Evolutionary conservation across 2,329 filamentous ascomycete species (phyloP).

Genomic region (Emydomyces testavorans): DNA sequence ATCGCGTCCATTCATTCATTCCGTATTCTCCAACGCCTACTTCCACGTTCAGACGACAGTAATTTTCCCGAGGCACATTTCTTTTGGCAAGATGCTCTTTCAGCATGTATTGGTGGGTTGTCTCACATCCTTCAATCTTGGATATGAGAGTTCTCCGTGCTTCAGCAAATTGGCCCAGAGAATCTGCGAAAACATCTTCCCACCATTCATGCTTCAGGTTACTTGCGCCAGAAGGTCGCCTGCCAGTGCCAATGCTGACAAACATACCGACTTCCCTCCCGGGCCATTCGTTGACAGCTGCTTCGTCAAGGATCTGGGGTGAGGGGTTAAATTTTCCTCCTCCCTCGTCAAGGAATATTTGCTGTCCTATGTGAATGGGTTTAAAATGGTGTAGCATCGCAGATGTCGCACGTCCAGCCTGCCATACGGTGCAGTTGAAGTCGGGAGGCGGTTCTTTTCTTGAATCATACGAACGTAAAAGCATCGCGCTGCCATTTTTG

Average conservation of each 20-base stretch:
- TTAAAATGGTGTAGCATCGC: conserved; percentile 92
- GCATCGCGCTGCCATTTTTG: conserved; percentile 53
- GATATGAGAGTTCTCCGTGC: conserved; percentile 70
- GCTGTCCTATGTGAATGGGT: conserved; percentile 85
- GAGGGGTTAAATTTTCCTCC: conserved; percentile 84
- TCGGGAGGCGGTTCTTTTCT: conserved; percentile 81
- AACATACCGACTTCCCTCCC: conserved; percentile 87
- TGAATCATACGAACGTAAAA: conserved; percentile 91
- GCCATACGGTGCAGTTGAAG: conserved; percentile 91
- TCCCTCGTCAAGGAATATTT: conserved; percentile 87
- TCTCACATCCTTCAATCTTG: conserved; percentile 93
- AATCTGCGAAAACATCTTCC: conserved; percentile 69
- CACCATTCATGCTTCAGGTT: conserved; percentile 69
- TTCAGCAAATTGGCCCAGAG: conserved; percentile 82
- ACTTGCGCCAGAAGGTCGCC: conserved; percentile 61
- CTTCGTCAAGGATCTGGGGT: conserved; percentile 76
- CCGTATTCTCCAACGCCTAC: conserved; percentile 92
- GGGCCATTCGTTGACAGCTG: conserved; percentile 85
- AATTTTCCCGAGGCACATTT: conserved; percentile 75
- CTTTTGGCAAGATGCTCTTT: conserved; percentile 64
- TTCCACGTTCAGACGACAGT: conserved; percentile 94
- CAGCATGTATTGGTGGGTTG: conserved; percentile 76
- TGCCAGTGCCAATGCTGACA: conserved; percentile 87
- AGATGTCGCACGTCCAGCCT: conserved; percentile 87
- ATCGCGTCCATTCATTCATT: conserved; percentile 94